Conservation (phyloP, 306 rosid species). For the Quercus ilex region DNA sequence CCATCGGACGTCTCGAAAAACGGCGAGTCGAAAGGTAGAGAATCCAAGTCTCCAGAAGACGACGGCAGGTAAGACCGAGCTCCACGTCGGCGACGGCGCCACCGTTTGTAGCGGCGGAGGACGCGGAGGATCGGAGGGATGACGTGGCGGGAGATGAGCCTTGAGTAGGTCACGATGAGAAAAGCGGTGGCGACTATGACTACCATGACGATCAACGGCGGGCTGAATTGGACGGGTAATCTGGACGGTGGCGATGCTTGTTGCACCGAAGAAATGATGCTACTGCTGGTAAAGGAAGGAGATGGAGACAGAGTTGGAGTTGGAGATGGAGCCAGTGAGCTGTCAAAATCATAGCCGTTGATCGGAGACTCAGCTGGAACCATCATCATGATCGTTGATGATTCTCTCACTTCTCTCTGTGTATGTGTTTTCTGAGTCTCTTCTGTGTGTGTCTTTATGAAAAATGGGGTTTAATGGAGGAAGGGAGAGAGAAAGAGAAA, state of each 20-base stretch:
- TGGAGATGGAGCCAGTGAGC: slow-evolving; percentile 25
- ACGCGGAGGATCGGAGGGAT: slow-evolving; percentile 47
- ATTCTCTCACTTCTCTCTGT: too few species aligned
- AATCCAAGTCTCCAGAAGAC: slow-evolving; percentile 68
- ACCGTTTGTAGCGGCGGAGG: slow-evolving; percentile 34
- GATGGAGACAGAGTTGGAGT: slow-evolving; percentile 21
- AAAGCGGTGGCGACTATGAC: slow-evolving; percentile 86
- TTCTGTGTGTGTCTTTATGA: too few species aligned
- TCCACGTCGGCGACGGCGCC: slow-evolving; percentile 38
- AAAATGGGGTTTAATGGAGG: background rate
- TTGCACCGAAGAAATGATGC: background rate
- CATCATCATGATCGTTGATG: slow-evolving; percentile 13
- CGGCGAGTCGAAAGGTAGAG: slow-evolving; percentile 72
- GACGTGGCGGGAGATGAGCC: slow-evolving; percentile 83
- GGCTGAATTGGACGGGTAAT: slow-evolving; percentile 74
- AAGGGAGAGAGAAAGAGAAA: too few species aligned
- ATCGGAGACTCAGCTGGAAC: slow-evolving; percentile 24
- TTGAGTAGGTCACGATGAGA: slow-evolving; percentile 73
- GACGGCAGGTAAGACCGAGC: slow-evolving; percentile 50
- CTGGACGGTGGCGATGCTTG: slow-evolving; percentile 37
- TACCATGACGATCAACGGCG: slow-evolving; percentile 86
- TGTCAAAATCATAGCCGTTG: background rate
- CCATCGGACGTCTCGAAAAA: slow-evolving; percentile 49
- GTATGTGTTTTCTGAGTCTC: too few species aligned
- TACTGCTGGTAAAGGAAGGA: background rate